Base-by-base conservation (phyloP, 768 basidiomycete species). In the Serendipita sp. region DNA sequence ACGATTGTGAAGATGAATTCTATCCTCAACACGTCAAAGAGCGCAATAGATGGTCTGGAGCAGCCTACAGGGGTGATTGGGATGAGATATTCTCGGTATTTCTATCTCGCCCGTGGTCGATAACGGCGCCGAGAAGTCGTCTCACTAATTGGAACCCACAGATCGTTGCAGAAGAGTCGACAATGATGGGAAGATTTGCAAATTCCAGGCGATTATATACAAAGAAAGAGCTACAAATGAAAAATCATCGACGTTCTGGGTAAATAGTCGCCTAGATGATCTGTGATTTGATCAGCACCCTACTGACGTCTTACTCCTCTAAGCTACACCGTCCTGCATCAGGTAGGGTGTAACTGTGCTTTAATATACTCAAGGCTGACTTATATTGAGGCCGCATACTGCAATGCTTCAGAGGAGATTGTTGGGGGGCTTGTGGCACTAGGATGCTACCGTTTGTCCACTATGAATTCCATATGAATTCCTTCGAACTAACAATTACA, bases 261-360 rank as follows among this genome's bases (percentile, higher is more conserved):
- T 60, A 60, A 60, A 30, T 13, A 7, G 13, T 7, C 41, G 5
- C 41, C 13, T 13, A 5, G 13, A 5, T 30, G 56, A 11, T 32
- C 16, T n/a, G 11, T 37, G 30, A 60, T 60, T 38, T 18, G 48
- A 8, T 24, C 8, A n/a, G n/a, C 10, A 32, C 18, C 34, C 10
- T 34, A 60, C 18, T n/a, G n/a, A 34, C 28, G 8, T 16, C 37
- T 32, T 32, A 24, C 24, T 24, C 48, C 32, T n/a, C 48, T 53
- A 8, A 60, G 56, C 24, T 60, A 60, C n/a, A 60, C 56, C 34
- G 56, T 60, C 8, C 37, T 60, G 8, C 56, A 60, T 38, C 56
- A 60, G 34, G 56, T 60, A 32, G 8, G 10, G 10, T 60, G 35
- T 24, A 28, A 60, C 4, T 18, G 18, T 38, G 11, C 37, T 41